A percentile compares a stretch with the other conserved stretches of the same genome.
These are phyloP conservation scores for Ophiostoma ulmi DNA, from an alignment of 2,329 filamentous ascomycete genomes.

Conservation along the genomic window DNA sequence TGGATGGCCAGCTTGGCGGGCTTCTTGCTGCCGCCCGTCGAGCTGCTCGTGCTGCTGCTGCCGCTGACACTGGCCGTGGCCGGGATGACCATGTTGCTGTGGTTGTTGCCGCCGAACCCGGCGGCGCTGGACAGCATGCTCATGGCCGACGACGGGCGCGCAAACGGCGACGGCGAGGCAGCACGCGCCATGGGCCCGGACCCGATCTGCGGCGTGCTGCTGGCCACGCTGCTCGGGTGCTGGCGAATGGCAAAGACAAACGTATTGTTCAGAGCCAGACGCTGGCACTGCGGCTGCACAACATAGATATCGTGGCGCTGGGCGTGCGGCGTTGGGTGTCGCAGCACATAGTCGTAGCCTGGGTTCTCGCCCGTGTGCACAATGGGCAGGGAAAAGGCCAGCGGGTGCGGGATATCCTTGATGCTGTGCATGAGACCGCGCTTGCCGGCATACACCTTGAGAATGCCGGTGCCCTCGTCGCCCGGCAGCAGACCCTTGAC, in stretches of 20 bases:
- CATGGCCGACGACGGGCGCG: slow-evolving; percentile 57
- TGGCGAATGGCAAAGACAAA: slow-evolving; percentile 96
- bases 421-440: slow-evolving; percentile 95
- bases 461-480: slow-evolving; percentile 79
- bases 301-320: slow-evolving; percentile 96
- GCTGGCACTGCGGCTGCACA: slow-evolving; percentile 86
- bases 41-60: slow-evolving; percentile 38
- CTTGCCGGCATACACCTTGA: slow-evolving; percentile 92
- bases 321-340: slow-evolving; percentile 96
- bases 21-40: slow-evolving; percentile 56
- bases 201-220: slow-evolving; percentile 36
- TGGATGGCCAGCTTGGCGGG: slow-evolving; percentile 95
- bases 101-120: slow-evolving; percentile 33
- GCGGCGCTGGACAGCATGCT: slow-evolving; percentile 58
- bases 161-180: slow-evolving; percentile 57
- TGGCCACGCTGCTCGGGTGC: slow-evolving; percentile 61
- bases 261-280: slow-evolving; percentile 88
- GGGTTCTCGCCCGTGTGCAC: slow-evolving; percentile 89
- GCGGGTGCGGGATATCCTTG: slow-evolving; percentile 88
- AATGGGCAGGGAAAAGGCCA: slow-evolving; percentile 85
- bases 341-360: slow-evolving; percentile 83
- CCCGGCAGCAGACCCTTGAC: slow-evolving; percentile 88
- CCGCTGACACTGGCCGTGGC: slow-evolving; percentile 42
- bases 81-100: slow-evolving; percentile 43
- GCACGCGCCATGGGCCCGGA: slow-evolving; percentile 38